These are phyloP conservation scores for Hortiboletus flavorubellus DNA, from an alignment of 768 basidiomycete species.

Conservation along the genomic window DNA sequence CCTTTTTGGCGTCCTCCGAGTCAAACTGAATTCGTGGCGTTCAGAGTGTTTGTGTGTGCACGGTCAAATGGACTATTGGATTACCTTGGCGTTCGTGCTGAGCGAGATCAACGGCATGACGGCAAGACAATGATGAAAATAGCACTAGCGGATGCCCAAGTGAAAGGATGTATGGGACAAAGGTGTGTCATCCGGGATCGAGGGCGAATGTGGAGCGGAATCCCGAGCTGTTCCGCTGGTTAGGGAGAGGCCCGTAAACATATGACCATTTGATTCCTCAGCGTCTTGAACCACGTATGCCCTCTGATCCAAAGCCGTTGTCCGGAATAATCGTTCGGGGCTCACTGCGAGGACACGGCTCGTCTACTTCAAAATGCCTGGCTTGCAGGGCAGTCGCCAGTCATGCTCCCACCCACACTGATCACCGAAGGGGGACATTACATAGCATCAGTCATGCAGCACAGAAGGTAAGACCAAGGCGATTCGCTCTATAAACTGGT, in stretches of 20 bases:
- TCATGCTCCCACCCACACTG: conserved; percentile 1
- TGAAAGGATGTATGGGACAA: no score
- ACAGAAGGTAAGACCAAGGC: neutral
- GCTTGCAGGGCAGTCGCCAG: neutral
- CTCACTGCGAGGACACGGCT: neutral
- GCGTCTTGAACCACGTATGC: neutral
- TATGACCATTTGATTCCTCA: neutral
- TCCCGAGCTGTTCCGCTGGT: neutral
- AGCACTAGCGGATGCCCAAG: neutral
- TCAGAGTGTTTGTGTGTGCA: neutral
- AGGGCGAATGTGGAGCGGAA: neutral
- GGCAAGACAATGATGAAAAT: neutral
- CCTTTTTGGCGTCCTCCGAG: conserved; percentile 30
- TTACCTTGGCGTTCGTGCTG: conserved; percentile 39
- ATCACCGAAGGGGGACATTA: neutral
- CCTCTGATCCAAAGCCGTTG: no score
- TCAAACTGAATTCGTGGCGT: conserved; percentile 2
- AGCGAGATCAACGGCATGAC: conserved; percentile 39
- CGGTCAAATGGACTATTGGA: neutral
- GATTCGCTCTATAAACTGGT: conserved; percentile 2
- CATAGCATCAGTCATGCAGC: neutral
- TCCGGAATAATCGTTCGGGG: no score
- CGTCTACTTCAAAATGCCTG: neutral
- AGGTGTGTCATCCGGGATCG: neutral
- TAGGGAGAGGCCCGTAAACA: neutral